Evolutionary conservation across 768 basidiomycete species (phyloP).

Genomic region (Leccinellum albellum): DNA sequence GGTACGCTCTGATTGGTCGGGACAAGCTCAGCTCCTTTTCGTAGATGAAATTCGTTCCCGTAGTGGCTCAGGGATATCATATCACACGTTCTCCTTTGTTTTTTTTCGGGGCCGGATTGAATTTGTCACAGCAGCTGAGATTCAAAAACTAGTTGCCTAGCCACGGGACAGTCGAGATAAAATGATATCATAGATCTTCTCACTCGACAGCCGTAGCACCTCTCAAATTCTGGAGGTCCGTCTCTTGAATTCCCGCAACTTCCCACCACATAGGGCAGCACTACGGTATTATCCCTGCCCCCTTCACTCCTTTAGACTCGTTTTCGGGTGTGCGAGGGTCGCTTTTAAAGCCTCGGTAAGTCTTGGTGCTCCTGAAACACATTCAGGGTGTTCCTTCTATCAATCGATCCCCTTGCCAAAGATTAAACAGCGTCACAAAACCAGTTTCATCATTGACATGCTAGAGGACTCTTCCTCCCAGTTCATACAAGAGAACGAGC

Average conservation of each 20-base stretch:
- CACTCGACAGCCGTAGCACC: not conserved
- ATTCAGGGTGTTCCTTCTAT: not conserved
- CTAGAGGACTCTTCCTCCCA: not conserved
- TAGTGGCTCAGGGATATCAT: not conserved
- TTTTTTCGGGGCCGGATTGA: not conserved
- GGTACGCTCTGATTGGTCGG: not conserved
- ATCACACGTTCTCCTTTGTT: not conserved
- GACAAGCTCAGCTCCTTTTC: not conserved
- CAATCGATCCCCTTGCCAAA: not conserved
- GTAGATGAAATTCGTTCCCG: not conserved
- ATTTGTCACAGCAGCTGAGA: not conserved
- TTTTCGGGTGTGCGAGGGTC: not conserved
- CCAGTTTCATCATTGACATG: not conserved
- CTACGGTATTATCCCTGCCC: not conserved
- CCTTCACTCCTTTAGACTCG: not conserved
- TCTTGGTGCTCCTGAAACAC: not conserved
- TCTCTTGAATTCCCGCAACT: not conserved
- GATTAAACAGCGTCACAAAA: not conserved
- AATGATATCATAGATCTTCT: not conserved
- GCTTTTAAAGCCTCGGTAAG: not conserved
- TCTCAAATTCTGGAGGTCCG: not conserved
- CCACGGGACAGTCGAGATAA: not conserved
- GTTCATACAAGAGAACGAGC: not conserved
- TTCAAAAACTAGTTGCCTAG: not conserved
- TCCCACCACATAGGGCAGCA: not conserved